Percentiles rank a stretch among this genome's conserved stretches.
Conservation (phyloP, 768 basidiomycete species). For the Lactarius vividus region DNA sequence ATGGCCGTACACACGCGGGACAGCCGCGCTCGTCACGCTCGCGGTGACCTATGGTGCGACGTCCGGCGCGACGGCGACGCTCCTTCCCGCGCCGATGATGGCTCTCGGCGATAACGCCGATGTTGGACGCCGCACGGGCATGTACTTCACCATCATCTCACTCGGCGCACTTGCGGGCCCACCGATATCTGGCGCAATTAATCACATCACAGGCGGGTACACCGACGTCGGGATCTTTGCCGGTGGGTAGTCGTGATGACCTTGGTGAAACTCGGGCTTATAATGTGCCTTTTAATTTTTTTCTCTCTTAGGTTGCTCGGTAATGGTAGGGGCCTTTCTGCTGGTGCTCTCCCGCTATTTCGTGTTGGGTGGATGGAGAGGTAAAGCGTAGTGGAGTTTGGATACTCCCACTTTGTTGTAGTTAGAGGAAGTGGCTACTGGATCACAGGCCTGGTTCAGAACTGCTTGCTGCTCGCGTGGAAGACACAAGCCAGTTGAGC, state of each 20-base stretch:
- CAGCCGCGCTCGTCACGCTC: slow-evolving; percentile 49
- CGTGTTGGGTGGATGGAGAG: slow-evolving; percentile 5
- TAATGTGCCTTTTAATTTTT: not conserved
- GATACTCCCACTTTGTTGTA: not conserved
- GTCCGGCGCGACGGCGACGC: slow-evolving; percentile 59
- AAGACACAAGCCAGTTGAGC: no score
- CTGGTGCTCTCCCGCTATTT: slow-evolving; percentile 5
- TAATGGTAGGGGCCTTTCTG: slow-evolving; percentile 1
- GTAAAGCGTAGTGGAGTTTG: slow-evolving; percentile 4
- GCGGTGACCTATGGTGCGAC: slow-evolving; percentile 63
- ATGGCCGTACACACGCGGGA: slow-evolving; percentile 62
- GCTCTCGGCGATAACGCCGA: slow-evolving; percentile 58
- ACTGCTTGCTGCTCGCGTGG: no score
- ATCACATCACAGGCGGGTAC: slow-evolving; percentile 50
- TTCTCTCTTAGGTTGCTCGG: not conserved
- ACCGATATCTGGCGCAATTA: slow-evolving; percentile 72
- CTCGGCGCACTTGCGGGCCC: slow-evolving; percentile 66
- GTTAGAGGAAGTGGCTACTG: no score
- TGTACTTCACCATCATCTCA: slow-evolving; percentile 58
- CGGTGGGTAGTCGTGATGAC: slow-evolving; percentile 32
- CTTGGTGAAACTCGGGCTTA: not conserved
- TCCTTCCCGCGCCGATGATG: slow-evolving; percentile 56
- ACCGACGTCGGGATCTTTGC: slow-evolving; percentile 54
- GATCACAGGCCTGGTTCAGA: no score
- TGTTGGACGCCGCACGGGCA: slow-evolving; percentile 62